A percentile compares a stretch with the other conserved stretches of the same genome.
Conservation (phyloP, 225 moss, liverwort and hornwort genomes). For the Straminergon stramineum region DNA sequence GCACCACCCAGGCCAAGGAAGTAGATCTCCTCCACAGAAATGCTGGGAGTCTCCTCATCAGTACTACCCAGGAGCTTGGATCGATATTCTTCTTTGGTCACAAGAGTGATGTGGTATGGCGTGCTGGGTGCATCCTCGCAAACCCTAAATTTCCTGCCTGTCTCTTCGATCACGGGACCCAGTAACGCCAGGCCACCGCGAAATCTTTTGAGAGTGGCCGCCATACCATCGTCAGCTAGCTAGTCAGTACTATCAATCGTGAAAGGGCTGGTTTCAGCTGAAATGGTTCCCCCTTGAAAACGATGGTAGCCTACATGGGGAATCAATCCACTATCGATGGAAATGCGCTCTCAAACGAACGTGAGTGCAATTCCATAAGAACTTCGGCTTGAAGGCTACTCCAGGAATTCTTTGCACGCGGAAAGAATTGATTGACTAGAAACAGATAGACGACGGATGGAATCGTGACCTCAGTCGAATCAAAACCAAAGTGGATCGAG, state of each 20-base stretch:
- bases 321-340: background rate
- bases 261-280: background rate
- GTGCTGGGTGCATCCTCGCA: background rate
- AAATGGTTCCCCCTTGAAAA: background rate
- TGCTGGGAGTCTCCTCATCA: background rate
- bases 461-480: background rate
- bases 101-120: conserved; percentile 25
- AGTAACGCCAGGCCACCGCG: conserved; percentile 25
- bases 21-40: conserved; percentile 16
- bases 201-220: conserved; percentile 3
- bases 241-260: too few species aligned
- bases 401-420: background rate
- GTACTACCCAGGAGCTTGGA: background rate
- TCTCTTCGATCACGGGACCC: conserved; percentile 23
- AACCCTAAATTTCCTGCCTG: background rate
- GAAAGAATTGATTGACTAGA: background rate
- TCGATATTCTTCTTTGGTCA: conserved; percentile 22
- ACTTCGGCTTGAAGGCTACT: background rate
- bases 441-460: background rate
- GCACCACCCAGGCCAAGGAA: conserved; percentile 25
- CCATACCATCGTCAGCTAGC: conserved; percentile 4
- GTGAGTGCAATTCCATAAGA: background rate
- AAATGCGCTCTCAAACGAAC: background rate
- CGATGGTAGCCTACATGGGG: too few species aligned
- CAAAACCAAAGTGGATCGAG: background rate